phyloP scores from a whole-genome alignment of 2,329 filamentous ascomycete species.

The Aureobasidium sp. region DNA sequence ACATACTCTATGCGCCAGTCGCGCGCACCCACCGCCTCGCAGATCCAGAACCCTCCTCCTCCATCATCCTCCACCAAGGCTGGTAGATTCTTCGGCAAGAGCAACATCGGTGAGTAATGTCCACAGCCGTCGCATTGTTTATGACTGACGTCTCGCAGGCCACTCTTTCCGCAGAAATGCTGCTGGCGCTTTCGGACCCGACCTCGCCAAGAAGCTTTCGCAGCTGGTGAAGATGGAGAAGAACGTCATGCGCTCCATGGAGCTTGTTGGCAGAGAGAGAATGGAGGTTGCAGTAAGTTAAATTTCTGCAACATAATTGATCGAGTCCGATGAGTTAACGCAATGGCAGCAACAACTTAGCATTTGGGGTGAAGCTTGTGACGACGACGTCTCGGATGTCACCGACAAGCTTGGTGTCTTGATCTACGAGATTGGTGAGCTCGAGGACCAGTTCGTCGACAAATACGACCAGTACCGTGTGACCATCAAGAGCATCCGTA shows the following conservation, averaged over 20 bases:
- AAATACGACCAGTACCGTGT: conserved; percentile 98
- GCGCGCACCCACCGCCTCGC: conserved; percentile 88
- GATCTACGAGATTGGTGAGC: conserved; percentile 95
- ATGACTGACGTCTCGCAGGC: conserved; percentile 35
- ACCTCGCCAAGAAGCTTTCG: conserved; percentile 94
- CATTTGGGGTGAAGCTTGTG: conserved; percentile 89
- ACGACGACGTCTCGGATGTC: conserved; percentile 97
- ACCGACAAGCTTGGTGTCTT: conserved; percentile 98
- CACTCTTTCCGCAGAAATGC: conserved; percentile 65
- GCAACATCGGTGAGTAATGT: conserved; percentile 59
- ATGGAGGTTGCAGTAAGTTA: conserved; percentile 92
- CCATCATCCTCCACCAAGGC: conserved; percentile 87
- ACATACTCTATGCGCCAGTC: conserved; percentile 98
- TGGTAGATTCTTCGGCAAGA: conserved; percentile 78
- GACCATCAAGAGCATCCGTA: conserved; percentile 98
- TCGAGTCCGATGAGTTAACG: conserved; percentile 18
- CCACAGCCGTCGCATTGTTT: neutral
- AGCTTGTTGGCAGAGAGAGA: conserved; percentile 86
- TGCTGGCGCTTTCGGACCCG: conserved; percentile 70
- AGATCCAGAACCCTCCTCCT: conserved; percentile 85
- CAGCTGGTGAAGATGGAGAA: conserved; percentile 99
- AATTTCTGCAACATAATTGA: neutral
- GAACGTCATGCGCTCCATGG: conserved; percentile 98
- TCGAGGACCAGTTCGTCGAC: conserved; percentile 97
- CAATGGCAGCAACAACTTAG: conserved; percentile 83